These are phyloP conservation scores for Musa troglodytarum DNA, from an alignment of 176 grass and related monocot genomes.

Conservation along the genomic window DNA sequence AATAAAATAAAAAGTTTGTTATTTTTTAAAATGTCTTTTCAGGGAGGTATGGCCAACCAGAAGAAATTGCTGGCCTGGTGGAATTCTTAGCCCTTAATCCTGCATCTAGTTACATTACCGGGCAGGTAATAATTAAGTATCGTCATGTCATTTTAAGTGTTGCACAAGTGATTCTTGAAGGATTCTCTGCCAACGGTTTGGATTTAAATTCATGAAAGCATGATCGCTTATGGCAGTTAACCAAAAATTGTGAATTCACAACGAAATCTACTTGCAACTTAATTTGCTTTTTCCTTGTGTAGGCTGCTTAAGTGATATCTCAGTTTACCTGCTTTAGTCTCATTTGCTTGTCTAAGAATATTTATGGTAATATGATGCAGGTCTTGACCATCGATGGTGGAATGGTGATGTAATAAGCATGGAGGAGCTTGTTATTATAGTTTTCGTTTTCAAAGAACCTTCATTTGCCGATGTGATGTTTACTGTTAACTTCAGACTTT, in stretches of 20 bases:
- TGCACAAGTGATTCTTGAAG: neutral
- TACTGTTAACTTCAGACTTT: too few relatives aligned
- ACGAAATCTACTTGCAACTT: neutral
- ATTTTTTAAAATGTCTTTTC: constrained; percentile 3
- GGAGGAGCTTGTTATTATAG: neutral
- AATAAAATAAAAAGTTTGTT: neutral
- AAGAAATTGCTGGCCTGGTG: constrained; percentile 70
- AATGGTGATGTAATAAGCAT: neutral
- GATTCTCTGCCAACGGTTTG: neutral
- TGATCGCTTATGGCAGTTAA: too few relatives aligned
- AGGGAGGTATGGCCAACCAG: constrained; percentile 85
- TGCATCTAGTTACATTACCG: constrained; percentile 68
- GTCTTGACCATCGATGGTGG: neutral
- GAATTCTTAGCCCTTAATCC: constrained; percentile 58
- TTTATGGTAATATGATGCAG: neutral
- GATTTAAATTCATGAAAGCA: too few relatives aligned
- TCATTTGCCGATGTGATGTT: neutral
- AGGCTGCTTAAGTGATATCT: neutral
- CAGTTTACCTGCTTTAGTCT: neutral
- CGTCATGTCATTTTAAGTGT: neutral
- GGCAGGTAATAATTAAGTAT: constrained; percentile 33
- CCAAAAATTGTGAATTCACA: too few relatives aligned
- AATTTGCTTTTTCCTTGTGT: neutral
- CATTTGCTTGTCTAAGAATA: neutral
- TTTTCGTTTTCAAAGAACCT: neutral